Percentiles rank a stretch among this genome's conserved stretches.
phyloP scores from a whole-genome alignment of 2,329 filamentous ascomycete genomes.

The Dryadomyces quercus-mongolicae region DNA sequence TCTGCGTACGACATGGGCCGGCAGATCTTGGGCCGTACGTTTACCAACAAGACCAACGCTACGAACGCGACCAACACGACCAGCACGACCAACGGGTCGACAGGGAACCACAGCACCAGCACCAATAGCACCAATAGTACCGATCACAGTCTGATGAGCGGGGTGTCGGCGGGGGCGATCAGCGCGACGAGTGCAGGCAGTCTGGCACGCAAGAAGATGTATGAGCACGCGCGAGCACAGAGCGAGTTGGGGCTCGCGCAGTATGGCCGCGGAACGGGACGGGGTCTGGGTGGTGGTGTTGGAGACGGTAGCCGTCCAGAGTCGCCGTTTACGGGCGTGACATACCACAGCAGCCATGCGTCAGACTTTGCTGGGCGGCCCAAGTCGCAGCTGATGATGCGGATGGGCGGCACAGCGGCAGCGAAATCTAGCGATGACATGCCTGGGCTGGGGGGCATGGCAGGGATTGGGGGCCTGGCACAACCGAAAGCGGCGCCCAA shows the following conservation, averaged over 20 bases:
- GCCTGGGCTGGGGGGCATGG: slow-evolving; percentile 28
- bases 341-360: slow-evolving; percentile 82
- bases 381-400: slow-evolving; percentile 54
- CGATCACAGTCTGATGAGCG: slow-evolving; percentile 84
- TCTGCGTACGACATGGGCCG: slow-evolving; percentile 69
- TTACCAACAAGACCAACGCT: slow-evolving; percentile 76
- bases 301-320: slow-evolving; percentile 32
- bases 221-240: slow-evolving; percentile 34
- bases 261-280: slow-evolving; percentile 38
- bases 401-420: slow-evolving; percentile 12
- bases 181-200: slow-evolving; percentile 94
- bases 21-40: slow-evolving; percentile 60
- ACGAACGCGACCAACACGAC: slow-evolving; percentile 37
- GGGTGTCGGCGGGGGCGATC: slow-evolving; percentile 76
- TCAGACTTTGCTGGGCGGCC: slow-evolving; percentile 37
- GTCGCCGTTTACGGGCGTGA: slow-evolving; percentile 63
- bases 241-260: slow-evolving; percentile 48
- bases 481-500: slow-evolving; percentile 53
- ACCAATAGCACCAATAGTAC: slow-evolving; percentile 66
- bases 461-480: slow-evolving; percentile 66
- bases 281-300: neutral
- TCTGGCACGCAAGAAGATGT: slow-evolving; percentile 59
- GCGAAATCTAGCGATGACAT: slow-evolving; percentile 32
- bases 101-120: slow-evolving; percentile 53
- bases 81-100: slow-evolving; percentile 39